A percentile compares a stretch with the other conserved stretches of the same genome.
phyloP scores from a whole-genome alignment of 2,329 filamentous ascomycete genomes.

The Venturia asperata region DNA sequence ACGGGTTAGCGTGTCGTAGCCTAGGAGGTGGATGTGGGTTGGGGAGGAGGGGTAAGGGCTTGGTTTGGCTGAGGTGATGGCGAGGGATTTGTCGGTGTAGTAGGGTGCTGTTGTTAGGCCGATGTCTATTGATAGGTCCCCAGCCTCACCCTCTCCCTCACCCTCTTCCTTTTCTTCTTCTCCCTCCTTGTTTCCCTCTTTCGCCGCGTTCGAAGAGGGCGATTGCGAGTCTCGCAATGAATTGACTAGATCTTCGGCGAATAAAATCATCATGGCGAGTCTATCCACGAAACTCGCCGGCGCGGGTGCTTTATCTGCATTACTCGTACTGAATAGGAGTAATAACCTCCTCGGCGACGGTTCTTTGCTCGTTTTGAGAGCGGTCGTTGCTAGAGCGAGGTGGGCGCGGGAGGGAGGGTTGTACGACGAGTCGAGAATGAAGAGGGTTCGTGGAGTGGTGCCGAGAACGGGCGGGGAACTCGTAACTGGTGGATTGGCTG shows the following conservation, averaged over 20 bases:
- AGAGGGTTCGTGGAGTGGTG: slow-evolving; percentile 39
- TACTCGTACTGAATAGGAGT: slow-evolving; percentile 55
- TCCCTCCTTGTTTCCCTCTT: neutral
- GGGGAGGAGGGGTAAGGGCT: slow-evolving; percentile 31
- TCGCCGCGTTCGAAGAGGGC: neutral
- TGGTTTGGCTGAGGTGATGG: slow-evolving; percentile 43
- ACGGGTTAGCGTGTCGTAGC: slow-evolving; percentile 69
- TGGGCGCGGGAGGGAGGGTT: slow-evolving; percentile 58
- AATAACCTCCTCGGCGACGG: slow-evolving; percentile 38
- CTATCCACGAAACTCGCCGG: slow-evolving; percentile 62
- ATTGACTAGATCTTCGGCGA: slow-evolving; percentile 50
- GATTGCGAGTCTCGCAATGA: neutral
- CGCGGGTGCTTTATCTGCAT: slow-evolving; percentile 60
- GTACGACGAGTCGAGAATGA: slow-evolving; percentile 60
- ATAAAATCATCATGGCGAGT: slow-evolving; percentile 63
- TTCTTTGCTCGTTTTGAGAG: slow-evolving; percentile 36
- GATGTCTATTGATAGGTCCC: slow-evolving; percentile 51
- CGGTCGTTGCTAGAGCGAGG: slow-evolving; percentile 47
- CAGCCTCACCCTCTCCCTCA: neutral
- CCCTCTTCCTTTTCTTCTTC: neutral
- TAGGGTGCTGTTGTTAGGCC: slow-evolving; percentile 65
- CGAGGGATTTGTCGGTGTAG: slow-evolving; percentile 63
- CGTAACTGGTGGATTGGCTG: slow-evolving; percentile 18
- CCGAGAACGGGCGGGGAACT: neutral
- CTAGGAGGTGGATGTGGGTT: slow-evolving; percentile 60